Evolutionary conservation across 106 monocot genomes (phyloP), one percentile per base, ranked within the genome.

Genomic region (Triglochin maritima): DNA sequence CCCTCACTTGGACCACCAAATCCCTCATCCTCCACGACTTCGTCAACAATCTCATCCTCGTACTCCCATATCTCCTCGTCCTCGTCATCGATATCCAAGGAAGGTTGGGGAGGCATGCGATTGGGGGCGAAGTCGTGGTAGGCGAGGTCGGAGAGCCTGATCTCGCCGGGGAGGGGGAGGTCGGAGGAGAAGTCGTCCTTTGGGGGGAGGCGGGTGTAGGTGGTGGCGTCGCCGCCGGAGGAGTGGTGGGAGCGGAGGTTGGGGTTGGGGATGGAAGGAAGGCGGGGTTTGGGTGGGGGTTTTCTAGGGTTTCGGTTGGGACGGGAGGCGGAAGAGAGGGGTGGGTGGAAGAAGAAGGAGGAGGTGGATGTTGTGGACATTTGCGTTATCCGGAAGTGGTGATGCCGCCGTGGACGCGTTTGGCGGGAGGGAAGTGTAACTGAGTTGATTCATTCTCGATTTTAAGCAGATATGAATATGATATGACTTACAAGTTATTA

Each of bases 191-290:
- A 72, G 58, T 72, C 80, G 54, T 91, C 88, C 63, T 75, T 83
- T 7, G 79, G 80, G 2, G 96, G 96, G 5, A 98, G 96, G 50
- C 88, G 83, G 17, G 84, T 84, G 80, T 83, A 98, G 73, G 96
- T 82, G 50, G 88, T 90, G 73, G 95, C 85, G 7, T 83, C 80
- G 45, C 72, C 72, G 47, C 74, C 80, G 60, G 50, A 49, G 48
- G 66, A 44, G 46, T 45, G 47, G 10, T 14, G 47, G 75, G 53
- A 45, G 75, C 3, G 46, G 69, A 16, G 45, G 14, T 57, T 4
- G 67, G 46, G 57, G 6, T 29, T 46, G 6, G 65, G 56, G 11
- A 63, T 50, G 54, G 13, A 71, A 4, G 59, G 63, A 44, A 56
- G 75, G 13, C 64, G 62, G 46, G 45, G 60, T 52, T 59, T 45